A percentile compares a stretch with the other conserved stretches of the same genome.
phyloP scores from a whole-genome alignment of 2,329 filamentous ascomycete genomes.

The Leptodontidium sp. region DNA sequence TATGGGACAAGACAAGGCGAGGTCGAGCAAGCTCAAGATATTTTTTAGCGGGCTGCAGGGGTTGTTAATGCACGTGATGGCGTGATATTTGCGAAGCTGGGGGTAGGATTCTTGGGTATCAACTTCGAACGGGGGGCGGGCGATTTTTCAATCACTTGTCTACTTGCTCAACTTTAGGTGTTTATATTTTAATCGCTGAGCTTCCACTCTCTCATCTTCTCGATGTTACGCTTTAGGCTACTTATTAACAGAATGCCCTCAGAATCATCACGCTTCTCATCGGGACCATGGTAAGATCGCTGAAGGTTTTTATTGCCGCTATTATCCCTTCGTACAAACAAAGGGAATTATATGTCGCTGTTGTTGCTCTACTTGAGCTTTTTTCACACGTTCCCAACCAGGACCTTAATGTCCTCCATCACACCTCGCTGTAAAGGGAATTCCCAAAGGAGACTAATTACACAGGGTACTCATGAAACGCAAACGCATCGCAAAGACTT shows the following conservation, averaged over 20 bases:
- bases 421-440: slow-evolving; percentile 20
- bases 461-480: slow-evolving; percentile 26
- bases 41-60: slow-evolving; percentile 20
- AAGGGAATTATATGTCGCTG: slow-evolving; percentile 15
- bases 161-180: too few relatives aligned
- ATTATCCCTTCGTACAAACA: slow-evolving; percentile 21
- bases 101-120: too few relatives aligned
- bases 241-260: background rate
- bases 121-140: too few relatives aligned
- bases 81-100: background rate
- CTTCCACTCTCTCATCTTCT: too few relatives aligned
- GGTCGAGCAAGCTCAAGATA: slow-evolving; percentile 8
- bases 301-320: slow-evolving; percentile 18
- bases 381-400: background rate
- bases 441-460: slow-evolving; percentile 19
- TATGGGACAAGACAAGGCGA: background rate
- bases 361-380: background rate
- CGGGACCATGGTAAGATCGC: background rate
- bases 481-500: slow-evolving; percentile 4
- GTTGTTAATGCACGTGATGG: slow-evolving; percentile 8
- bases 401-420: background rate
- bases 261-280: background rate
- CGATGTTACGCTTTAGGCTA: too few relatives aligned
- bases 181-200: too few relatives aligned
- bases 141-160: too few relatives aligned